Evolutionary conservation across 2,329 filamentous ascomycete genomes (phyloP).

Genomic region (Penicillium polonicum): DNA sequence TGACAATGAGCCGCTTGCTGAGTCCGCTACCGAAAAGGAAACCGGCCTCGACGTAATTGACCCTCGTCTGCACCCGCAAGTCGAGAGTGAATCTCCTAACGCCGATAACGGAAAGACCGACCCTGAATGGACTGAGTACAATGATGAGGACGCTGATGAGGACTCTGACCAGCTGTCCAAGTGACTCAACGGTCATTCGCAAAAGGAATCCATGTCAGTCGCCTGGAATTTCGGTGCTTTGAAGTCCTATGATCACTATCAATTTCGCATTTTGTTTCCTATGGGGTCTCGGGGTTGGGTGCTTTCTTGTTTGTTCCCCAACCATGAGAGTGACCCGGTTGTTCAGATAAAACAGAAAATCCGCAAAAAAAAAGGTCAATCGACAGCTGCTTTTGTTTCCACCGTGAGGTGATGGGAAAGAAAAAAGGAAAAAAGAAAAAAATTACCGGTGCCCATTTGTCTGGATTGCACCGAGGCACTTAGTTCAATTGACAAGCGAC

Average conservation of each 20-base stretch:
- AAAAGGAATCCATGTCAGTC: neutral
- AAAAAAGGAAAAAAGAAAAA: neutral
- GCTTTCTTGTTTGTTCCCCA: neutral
- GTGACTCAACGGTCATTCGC: neutral
- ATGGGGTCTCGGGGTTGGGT: neutral
- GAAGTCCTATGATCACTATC: too few species aligned
- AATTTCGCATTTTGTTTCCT: neutral
- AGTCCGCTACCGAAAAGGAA: neutral
- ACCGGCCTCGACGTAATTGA: accelerated
- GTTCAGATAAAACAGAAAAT: neutral
- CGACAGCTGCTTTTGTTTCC: neutral
- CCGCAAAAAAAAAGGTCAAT: neutral
- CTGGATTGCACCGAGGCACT: neutral
- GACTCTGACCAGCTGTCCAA: neutral
- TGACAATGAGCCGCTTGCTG: neutral
- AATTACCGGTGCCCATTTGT: neutral
- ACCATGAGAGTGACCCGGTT: neutral
- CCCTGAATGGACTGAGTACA: neutral
- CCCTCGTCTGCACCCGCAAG: neutral
- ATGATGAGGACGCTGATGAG: neutral
- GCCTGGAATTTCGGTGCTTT: too few species aligned
- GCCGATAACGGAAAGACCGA: neutral
- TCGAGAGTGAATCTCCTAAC: neutral
- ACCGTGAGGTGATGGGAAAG: neutral
- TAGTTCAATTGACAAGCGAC: neutral